phyloP scores from a whole-genome alignment of 495 filamentous ascomycete genomes.

The Penicillium daleae region DNA sequence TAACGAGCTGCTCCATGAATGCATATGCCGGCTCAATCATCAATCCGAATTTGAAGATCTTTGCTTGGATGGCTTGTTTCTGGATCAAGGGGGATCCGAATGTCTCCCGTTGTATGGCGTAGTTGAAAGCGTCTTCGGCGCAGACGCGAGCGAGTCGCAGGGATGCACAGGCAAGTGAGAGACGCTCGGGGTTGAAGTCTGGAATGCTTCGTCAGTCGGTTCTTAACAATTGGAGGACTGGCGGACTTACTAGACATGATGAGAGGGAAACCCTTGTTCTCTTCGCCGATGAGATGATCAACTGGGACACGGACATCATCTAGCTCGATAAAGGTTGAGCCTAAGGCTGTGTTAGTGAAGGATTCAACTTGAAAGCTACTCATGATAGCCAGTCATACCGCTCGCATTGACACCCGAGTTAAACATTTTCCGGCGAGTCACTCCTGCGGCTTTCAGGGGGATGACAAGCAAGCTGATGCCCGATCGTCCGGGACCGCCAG shows the following conservation, averaged over 20 bases:
- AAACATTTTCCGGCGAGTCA: constrained; percentile 71
- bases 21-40: constrained; percentile 55
- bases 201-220: neutral
- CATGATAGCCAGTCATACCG: constrained; percentile 26
- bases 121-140: constrained; percentile 52
- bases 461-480: constrained; percentile 59
- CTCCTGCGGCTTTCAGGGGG: constrained; percentile 48
- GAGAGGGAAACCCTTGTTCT: constrained; percentile 52
- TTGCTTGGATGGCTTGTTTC: constrained; percentile 50
- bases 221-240: neutral
- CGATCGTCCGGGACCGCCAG: constrained; percentile 49
- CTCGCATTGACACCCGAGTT: constrained; percentile 66
- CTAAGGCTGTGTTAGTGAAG: constrained; percentile 19
- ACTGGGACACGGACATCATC: constrained; percentile 52
- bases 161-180: constrained; percentile 45
- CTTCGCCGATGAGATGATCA: constrained; percentile 47
- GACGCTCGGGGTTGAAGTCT: constrained; percentile 55
- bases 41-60: constrained; percentile 53
- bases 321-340: constrained; percentile 52
- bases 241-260: constrained; percentile 52
- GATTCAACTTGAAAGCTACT: no score
- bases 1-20: constrained; percentile 52
- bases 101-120: constrained; percentile 53
- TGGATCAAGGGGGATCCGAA: constrained; percentile 53
- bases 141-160: constrained; percentile 52